Percentiles rank a stretch among this genome's conserved stretches.
Conservation (phyloP, 176 grass and related monocot species). For the Juncus inflexus region DNA sequence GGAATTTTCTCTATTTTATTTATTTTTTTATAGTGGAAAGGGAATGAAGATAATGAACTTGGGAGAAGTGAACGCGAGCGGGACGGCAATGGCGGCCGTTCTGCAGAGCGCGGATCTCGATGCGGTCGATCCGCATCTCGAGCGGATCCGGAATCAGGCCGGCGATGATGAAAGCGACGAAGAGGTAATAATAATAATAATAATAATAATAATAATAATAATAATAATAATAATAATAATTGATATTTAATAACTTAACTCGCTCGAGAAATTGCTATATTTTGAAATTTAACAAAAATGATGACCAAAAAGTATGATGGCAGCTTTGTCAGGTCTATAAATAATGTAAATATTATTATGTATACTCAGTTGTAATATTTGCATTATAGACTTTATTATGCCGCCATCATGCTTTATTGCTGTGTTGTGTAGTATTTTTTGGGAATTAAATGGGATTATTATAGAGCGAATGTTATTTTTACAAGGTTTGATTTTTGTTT, state of each 20-base stretch:
- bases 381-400: too few relatives aligned
- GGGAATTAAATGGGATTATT: too few relatives aligned
- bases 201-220: constrained; percentile 40
- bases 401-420: too few relatives aligned
- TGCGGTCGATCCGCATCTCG: constrained; percentile 83
- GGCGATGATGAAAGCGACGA: constrained; percentile 92
- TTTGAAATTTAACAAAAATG: too few relatives aligned
- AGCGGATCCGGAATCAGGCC: constrained; percentile 67
- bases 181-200: constrained; percentile 67
- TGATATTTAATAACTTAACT: background rate
- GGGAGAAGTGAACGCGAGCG: constrained; percentile 64
- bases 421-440: too few relatives aligned
- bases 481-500: background rate
- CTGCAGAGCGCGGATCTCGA: constrained; percentile 66
- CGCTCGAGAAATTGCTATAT: too few relatives aligned
- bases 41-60: constrained; percentile 92
- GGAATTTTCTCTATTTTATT: background rate
- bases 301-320: too few relatives aligned
- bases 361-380: too few relatives aligned
- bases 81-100: constrained; percentile 61
- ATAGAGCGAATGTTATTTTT: background rate
- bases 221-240: constrained; percentile 31
- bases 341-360: too few relatives aligned
- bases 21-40: constrained; percentile 47
- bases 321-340: too few relatives aligned